Evolutionary conservation across 129 eudicot genomes (phyloP), one percentile per base, ranked within the genome.

Genomic region (Escallonia rubra): DNA sequence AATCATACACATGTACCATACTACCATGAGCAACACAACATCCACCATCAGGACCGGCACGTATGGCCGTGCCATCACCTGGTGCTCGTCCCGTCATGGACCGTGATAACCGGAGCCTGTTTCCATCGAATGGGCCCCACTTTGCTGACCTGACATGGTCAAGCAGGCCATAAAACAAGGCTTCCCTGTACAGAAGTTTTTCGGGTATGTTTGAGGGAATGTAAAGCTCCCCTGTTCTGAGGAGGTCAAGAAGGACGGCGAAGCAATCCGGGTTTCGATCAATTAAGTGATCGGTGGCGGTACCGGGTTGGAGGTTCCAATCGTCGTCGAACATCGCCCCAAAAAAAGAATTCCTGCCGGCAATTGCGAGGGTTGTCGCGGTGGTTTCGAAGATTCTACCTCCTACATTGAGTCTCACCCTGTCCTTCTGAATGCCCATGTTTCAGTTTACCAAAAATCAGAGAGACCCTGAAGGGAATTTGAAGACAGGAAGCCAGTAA

Each of bases 21-120:
- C 88, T 86, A 54, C 99, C 99, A 54, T 94, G 96, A 9, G 93
- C 99, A 59, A 89, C 96, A 67, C 93, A 86, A 60, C 99, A 94
- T 15, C 99, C 96, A n/a, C 99, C 99, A 60, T 85, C 93, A 0
- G 96, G 95, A 4, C 93, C 86, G 1, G 90, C 99, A 7, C 96
- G 86, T 51, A 94, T 94, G 49, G 96, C 90, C 0, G 95, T 87
- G 2, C 96, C 96, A n/a, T 89, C 99, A 0, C 97, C 96, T 0
- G 96, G 88, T 2, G 95, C 93, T 15, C 77, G 79, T 52, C 96
- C 96, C 4, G 86, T 68, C 59, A 87, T 64, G 2, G 96, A 86
- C 59, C 76, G 75, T 23, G 81, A 49, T 0, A 78, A 60, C 7
- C 79, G 85, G n/a, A 89, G 97, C 51, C 87, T 70, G 69, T 94